Evolutionary conservation across 192 early-diverging fungal species (phyloP).

Genomic region (Backusella sp.): DNA sequence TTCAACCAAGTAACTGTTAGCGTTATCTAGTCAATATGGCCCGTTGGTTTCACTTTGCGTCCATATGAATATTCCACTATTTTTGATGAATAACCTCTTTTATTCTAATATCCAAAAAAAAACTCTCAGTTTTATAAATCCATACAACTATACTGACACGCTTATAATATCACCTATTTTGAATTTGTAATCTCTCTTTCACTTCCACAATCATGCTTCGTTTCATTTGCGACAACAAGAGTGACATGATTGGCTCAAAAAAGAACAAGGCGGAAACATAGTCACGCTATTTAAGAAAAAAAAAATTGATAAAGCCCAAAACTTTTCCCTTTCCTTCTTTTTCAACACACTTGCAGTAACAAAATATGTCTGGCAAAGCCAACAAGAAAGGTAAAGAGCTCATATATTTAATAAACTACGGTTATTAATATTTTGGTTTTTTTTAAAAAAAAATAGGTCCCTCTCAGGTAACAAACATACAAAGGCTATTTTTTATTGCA

Average conservation of each 20-base stretch:
- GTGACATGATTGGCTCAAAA: background rate
- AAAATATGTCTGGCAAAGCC: background rate
- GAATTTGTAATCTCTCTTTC: background rate
- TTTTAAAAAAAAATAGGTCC: slow-evolving; percentile 12
- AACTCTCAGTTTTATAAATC: too few relatives aligned
- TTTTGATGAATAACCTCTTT: background rate
- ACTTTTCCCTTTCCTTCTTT: background rate
- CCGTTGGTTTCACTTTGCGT: background rate
- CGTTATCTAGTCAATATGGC: background rate
- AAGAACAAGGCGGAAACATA: background rate
- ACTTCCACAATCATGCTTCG: background rate
- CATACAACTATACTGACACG: background rate
- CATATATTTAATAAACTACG: background rate
- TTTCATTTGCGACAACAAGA: background rate
- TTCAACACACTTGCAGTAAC: background rate
- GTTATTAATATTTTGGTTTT: background rate
- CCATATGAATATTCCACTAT: background rate
- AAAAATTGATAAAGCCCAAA: background rate
- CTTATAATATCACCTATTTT: background rate
- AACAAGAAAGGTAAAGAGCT: background rate
- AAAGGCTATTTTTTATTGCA: background rate
- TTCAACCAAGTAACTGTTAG: background rate
- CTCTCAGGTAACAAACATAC: slow-evolving; percentile 18
- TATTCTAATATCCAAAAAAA: background rate
- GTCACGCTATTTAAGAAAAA: background rate